Percentiles rank a stretch among this genome's conserved stretches.
phyloP scores from a whole-genome alignment of 2,329 filamentous ascomycete species.

The Simplicillium aogashimaense region DNA sequence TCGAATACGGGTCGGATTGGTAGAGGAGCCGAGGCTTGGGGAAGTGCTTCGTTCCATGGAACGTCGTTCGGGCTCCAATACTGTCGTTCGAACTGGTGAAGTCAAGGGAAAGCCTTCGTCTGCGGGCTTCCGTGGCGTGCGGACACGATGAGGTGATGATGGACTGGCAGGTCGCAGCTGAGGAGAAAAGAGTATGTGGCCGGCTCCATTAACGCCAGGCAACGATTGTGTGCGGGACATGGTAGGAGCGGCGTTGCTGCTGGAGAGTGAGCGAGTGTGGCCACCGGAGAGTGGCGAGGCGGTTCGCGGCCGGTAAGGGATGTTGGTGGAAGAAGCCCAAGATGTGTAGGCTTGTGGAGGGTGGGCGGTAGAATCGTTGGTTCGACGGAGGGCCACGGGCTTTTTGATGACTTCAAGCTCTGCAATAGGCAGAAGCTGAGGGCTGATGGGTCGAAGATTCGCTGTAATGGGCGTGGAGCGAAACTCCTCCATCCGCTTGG shows the following conservation, averaged over 20 bases:
- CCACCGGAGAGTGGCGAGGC: slow-evolving; percentile 49
- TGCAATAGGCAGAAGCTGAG: slow-evolving; percentile 24
- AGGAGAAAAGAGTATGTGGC: slow-evolving; percentile 46
- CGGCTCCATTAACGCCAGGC: slow-evolving; percentile 50
- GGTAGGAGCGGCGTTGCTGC: slow-evolving; percentile 40
- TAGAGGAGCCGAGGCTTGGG: slow-evolving; percentile 30
- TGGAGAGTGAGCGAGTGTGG: slow-evolving; percentile 49
- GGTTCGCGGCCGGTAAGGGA: slow-evolving; percentile 53
- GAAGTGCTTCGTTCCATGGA: slow-evolving; percentile 41
- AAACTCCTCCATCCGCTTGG: slow-evolving; percentile 59
- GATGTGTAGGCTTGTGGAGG: slow-evolving; percentile 43
- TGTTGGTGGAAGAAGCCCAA: slow-evolving; percentile 28
- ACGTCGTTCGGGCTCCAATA: slow-evolving; percentile 42
- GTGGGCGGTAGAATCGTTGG: slow-evolving; percentile 48
- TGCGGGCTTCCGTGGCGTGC: slow-evolving; percentile 43
- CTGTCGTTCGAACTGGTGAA: slow-evolving; percentile 43
- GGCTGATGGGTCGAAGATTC: slow-evolving; percentile 34
- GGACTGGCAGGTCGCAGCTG: slow-evolving; percentile 45
- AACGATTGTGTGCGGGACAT: slow-evolving; percentile 57
- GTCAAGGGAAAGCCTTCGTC: slow-evolving; percentile 51
- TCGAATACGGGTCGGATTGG: slow-evolving; percentile 25
- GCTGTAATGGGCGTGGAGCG: slow-evolving; percentile 45
- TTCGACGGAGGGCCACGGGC: slow-evolving; percentile 43
- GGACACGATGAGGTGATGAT: slow-evolving; percentile 40
- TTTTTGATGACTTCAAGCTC: slow-evolving; percentile 37